Evolutionary conservation across 2,329 filamentous ascomycete species (phyloP).

Genomic region (Aspergillus viridinutans): DNA sequence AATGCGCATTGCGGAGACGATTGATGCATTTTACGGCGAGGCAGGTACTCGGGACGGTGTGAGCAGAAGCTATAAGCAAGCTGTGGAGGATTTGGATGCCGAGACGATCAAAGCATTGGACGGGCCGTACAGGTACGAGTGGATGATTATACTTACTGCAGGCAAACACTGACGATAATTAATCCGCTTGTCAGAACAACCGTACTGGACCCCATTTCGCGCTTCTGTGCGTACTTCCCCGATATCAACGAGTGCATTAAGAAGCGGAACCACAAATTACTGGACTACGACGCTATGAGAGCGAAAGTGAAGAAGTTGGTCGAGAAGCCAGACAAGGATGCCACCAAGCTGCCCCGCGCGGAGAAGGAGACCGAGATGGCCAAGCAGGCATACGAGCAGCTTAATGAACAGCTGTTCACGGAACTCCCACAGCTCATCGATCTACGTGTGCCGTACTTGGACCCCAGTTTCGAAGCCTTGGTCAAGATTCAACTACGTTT

Average conservation of each 20-base stretch:
- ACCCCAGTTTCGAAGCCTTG: conserved; percentile 93
- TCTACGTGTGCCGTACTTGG: conserved; percentile 90
- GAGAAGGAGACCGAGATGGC: conserved; percentile 97
- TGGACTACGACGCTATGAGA: conserved; percentile 94
- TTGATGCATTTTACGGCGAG: conserved; percentile 98
- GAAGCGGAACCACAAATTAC: conserved; percentile 96
- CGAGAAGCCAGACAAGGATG: conserved; percentile 98
- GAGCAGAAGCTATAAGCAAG: conserved; percentile 95
- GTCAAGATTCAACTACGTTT: conserved; percentile 98
- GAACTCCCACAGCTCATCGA: conserved; percentile 96
- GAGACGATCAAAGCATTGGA: conserved; percentile 98
- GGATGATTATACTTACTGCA: neutral
- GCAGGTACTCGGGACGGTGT: conserved; percentile 92
- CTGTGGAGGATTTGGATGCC: conserved; percentile 93
- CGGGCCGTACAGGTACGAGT: conserved; percentile 74
- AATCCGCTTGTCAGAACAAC: conserved; percentile 59
- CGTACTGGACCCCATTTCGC: conserved; percentile 88
- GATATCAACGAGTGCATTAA: conserved; percentile 99
- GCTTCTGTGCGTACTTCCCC: conserved; percentile 97
- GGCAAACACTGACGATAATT: neutral
- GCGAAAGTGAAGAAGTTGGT: conserved; percentile 95
- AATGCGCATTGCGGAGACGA: conserved; percentile 94
- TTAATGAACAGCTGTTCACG: conserved; percentile 91
- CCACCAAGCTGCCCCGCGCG: conserved; percentile 88
- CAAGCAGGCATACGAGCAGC: conserved; percentile 86